A percentile compares a stretch with the other conserved stretches of the same genome.
Evolutionary conservation across 2,329 filamentous ascomycete genomes (phyloP).

Genomic region (Venturia oleaginea): DNA sequence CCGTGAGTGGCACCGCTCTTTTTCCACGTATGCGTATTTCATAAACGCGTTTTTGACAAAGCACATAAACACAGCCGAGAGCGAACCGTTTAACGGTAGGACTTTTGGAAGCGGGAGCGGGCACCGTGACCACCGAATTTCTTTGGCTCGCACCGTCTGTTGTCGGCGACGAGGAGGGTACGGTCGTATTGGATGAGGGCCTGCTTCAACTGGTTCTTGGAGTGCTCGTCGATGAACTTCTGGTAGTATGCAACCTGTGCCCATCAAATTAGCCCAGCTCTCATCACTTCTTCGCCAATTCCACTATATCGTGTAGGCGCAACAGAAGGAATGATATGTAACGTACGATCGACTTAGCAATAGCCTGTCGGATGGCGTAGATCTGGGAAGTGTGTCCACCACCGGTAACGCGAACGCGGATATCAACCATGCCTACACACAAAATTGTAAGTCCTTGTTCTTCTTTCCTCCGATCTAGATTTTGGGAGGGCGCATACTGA

Average conservation of each 20-base stretch:
- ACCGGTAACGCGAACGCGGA: slow-evolving; percentile 90
- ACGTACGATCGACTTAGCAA: slow-evolving; percentile 80
- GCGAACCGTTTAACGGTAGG: slow-evolving; percentile 71
- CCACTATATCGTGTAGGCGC: background rate
- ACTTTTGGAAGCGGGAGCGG: slow-evolving; percentile 96
- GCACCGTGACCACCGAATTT: slow-evolving; percentile 93
- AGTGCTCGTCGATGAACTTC: slow-evolving; percentile 99
- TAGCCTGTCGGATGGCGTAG: slow-evolving; percentile 98
- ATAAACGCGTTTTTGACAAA: background rate
- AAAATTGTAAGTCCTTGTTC: slow-evolving; percentile 11
- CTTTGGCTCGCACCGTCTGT: slow-evolving; percentile 99
- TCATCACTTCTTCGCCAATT: background rate
- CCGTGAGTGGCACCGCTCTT: background rate
- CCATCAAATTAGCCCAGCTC: slow-evolving; percentile 14
- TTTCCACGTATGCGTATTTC: background rate
- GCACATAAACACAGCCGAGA: slow-evolving; percentile 10
- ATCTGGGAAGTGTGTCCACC: slow-evolving; percentile 97
- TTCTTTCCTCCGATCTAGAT: background rate
- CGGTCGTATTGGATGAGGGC: slow-evolving; percentile 92
- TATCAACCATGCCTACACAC: slow-evolving; percentile 68
- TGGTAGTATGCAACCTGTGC: slow-evolving; percentile 82
- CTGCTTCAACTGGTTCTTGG: slow-evolving; percentile 99
- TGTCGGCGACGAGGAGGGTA: slow-evolving; percentile 96
- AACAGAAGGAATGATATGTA: background rate
- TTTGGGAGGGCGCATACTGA: slow-evolving; percentile 42